Base-by-base conservation (phyloP, 2,329 filamentous ascomycete species). In the Tolypocladium tundrense region DNA sequence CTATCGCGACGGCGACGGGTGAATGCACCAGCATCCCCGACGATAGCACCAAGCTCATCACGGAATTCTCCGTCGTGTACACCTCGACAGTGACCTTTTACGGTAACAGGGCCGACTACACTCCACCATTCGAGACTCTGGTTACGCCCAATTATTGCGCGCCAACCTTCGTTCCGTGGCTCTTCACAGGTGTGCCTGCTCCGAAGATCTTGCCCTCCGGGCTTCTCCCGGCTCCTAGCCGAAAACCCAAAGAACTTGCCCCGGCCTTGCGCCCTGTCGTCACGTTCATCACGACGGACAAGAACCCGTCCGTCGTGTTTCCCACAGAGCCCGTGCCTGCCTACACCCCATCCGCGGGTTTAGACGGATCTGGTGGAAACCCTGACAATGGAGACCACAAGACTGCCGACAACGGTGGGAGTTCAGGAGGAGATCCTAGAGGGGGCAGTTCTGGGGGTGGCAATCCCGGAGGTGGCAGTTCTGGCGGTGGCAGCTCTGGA, bases 271-370 rank as follows among this genome's bases (percentile, higher is more conserved):
- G 27, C 13, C 42, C 41, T n/a, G 75, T 74, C 7, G 62, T 79
- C 53, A 78, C 75, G 4, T 76, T 80, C 53, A 65, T 78, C 55
- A 81, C 79, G 2, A 81, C 79, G 3, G 79, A 81, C 64, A 82
- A 81, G 65, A 82, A 82, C 57, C 80, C 80, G 0, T 73, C 76
- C 10, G 77, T 82, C 19, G 72, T 81, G 3, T 70, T 72, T 59
- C 65, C 75, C 1, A 70, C 73, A 2, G 67, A 73, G 19, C 59
- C 65, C 5, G 67, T 71, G 6, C 77, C 77, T 0, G 62, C 68
- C 60, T 80, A 78, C 61, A 72, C 72, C 31, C 60, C 63, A 39
- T 61, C 64, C 9, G 57, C 59, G 40, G 9, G 45, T 48, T 21
- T 51, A 19, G 35, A 27, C 27, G 51, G 11, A 42, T 57, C 24